Evolutionary conservation across 805 yeast genomes (phyloP).

Genomic region (Yarrowia hollandica): DNA sequence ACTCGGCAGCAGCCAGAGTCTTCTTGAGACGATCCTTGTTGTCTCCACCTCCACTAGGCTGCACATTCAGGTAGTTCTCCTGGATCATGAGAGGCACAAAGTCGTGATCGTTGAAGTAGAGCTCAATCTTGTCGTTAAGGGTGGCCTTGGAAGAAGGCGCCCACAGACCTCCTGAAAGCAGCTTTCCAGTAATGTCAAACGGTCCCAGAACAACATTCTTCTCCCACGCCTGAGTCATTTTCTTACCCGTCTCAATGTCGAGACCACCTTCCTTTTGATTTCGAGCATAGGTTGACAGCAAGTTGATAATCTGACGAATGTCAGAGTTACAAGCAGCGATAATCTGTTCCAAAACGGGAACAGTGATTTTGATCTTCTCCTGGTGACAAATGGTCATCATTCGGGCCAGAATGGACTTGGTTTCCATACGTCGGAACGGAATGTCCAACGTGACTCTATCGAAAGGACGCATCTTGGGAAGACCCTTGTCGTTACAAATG

Average conservation of each 20-base stretch:
- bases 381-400: conserved; percentile 86
- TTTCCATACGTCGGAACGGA: conserved; percentile 86
- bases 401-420: conserved; percentile 75
- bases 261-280: conserved; percentile 57
- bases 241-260: conserved; percentile 61
- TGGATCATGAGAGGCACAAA: conserved; percentile 95
- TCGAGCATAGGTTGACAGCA: conserved; percentile 78
- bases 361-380: conserved; percentile 78
- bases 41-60: conserved; percentile 47
- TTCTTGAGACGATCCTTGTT: conserved; percentile 15
- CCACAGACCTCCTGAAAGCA: conserved; percentile 63
- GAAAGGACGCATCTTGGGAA: conserved; percentile 95
- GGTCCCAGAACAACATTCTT: conserved; percentile 90
- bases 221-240: conserved; percentile 72
- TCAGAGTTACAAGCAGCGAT: conserved; percentile 86
- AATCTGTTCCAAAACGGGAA: conserved; percentile 76
- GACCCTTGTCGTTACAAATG: conserved; percentile 87
- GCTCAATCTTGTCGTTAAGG: conserved; percentile 77
- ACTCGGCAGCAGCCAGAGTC: conserved; percentile 66
- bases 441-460: conserved; percentile 78
- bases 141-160: conserved; percentile 53
- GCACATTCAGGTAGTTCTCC: conserved; percentile 78
- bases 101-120: conserved; percentile 92
- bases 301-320: conserved; percentile 88
- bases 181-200: conserved; percentile 77